phyloP scores from a whole-genome alignment of 1,284 basidiomycete species.

The Heimioporus retisporus region DNA sequence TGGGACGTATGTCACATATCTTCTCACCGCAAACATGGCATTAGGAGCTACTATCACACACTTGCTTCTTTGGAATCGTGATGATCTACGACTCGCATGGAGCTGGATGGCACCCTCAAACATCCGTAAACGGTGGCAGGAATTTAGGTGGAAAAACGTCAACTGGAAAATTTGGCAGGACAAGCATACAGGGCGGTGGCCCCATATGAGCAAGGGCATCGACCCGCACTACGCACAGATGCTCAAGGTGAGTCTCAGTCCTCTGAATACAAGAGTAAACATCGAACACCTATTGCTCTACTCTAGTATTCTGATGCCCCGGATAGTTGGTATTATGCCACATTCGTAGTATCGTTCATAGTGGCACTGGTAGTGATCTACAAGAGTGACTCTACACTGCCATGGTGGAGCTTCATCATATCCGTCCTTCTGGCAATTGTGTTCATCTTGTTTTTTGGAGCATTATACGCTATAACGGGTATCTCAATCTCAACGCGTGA shows the following conservation, averaged over 20 bases:
- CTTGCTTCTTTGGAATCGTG: constrained; percentile 60
- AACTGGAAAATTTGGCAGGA: constrained; percentile 58
- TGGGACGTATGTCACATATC: constrained; percentile 52
- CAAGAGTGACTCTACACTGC: constrained; percentile 60
- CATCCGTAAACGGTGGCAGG: constrained; percentile 37
- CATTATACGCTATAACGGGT: constrained; percentile 65
- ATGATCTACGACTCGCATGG: constrained; percentile 48
- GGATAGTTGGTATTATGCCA: constrained; percentile 57
- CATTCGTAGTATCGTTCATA: constrained; percentile 49
- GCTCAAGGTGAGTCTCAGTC: constrained; percentile 51
- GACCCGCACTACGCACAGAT: constrained; percentile 68
- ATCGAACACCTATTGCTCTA: not conserved
- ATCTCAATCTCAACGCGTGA: constrained; percentile 59
- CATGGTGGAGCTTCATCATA: constrained; percentile 62
- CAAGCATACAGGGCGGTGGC: constrained; percentile 46
- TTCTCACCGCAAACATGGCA: constrained; percentile 42
- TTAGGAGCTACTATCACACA: constrained; percentile 63
- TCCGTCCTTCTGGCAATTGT: constrained; percentile 51
- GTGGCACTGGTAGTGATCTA: constrained; percentile 60
- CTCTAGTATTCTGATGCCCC: constrained; percentile 57
- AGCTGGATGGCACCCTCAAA: constrained; percentile 21
- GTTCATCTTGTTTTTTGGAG: constrained; percentile 59
- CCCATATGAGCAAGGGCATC: constrained; percentile 39
- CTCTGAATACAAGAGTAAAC: too few species aligned
- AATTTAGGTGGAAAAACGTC: constrained; percentile 39